phyloP scores from a whole-genome alignment of 2,329 filamentous ascomycete species.

The Fusarium nisikadoi region DNA sequence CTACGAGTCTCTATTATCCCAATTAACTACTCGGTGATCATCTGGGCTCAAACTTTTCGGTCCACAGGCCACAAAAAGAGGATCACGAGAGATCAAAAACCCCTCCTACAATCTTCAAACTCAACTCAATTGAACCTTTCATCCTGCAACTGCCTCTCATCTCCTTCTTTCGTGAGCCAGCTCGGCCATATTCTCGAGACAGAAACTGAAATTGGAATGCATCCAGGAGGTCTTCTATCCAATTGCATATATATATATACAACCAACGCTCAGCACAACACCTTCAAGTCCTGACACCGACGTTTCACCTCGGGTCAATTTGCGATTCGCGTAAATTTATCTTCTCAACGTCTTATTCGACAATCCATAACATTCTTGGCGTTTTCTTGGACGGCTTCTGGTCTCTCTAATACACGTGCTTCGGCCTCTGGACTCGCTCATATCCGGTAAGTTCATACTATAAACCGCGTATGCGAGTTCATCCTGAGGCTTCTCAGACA shows the following conservation, averaged over 20 bases:
- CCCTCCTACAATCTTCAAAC: conserved; percentile 27
- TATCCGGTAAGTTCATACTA: conserved; percentile 25
- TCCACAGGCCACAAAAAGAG: conserved; percentile 4
- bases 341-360: conserved; percentile 10
- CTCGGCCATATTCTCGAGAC: neutral
- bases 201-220: conserved; percentile 1
- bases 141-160: conserved; percentile 22
- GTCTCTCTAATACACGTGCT: conserved; percentile 11
- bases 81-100: conserved; percentile 26
- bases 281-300: conserved; percentile 7
- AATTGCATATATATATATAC: neutral
- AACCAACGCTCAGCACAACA: neutral
- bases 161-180: conserved; percentile 10
- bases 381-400: conserved; percentile 9
- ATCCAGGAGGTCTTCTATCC: neutral
- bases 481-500: conserved; percentile 9
- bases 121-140: conserved; percentile 32
- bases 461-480: neutral
- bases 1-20: neutral
- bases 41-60: neutral
- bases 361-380: conserved; percentile 8
- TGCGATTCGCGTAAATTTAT: conserved; percentile 16
- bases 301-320: conserved; percentile 1
- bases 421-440: conserved; percentile 1
- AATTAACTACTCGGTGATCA: neutral